Conservation (phyloP, 2,329 filamentous ascomycete genomes). For the Colletotrichum nymphaeae region DNA sequence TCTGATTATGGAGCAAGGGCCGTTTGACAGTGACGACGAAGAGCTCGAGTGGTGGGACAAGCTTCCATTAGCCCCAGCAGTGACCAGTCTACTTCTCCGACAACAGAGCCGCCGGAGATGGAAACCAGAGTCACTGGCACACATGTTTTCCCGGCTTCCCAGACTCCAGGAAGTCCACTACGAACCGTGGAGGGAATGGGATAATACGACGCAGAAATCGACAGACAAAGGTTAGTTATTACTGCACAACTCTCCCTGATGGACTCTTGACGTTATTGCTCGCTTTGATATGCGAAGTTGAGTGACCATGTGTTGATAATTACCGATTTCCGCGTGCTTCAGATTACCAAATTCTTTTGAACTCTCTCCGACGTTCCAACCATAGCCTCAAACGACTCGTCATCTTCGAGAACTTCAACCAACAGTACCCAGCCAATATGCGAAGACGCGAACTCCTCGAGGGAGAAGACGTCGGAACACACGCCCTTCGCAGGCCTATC, state of each 20-base stretch:
- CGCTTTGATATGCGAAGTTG: no score
- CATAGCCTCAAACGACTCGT: conserved; percentile 37
- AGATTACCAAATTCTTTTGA: conserved; percentile 10
- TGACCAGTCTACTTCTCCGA: conserved; percentile 44
- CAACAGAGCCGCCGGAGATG: conserved; percentile 47
- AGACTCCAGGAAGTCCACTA: conserved; percentile 45
- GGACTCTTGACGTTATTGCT: neutral
- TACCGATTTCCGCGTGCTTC: neutral
- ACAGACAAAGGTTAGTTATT: conserved; percentile 38
- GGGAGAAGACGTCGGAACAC: neutral
- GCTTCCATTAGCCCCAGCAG: conserved; percentile 42
- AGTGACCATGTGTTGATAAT: no score
- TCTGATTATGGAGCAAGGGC: conserved; percentile 37
- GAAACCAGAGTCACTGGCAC: conserved; percentile 41
- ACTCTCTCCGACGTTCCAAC: conserved; percentile 21
- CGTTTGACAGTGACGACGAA: conserved; percentile 37
- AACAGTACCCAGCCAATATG: conserved; percentile 41
- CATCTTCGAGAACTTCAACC: conserved; percentile 48
- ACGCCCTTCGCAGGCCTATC: conserved; percentile 35
- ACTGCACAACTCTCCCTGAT: neutral
- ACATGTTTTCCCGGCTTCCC: conserved; percentile 45
- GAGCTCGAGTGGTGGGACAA: conserved; percentile 42
- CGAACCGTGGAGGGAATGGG: conserved; percentile 47
- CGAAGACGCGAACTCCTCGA: conserved; percentile 21
- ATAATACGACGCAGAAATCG: conserved; percentile 2